Percentiles rank a stretch among this genome's conserved stretches.
phyloP scores from a whole-genome alignment of 805 yeast genomes.

The Nakazawaea ernobii region DNA sequence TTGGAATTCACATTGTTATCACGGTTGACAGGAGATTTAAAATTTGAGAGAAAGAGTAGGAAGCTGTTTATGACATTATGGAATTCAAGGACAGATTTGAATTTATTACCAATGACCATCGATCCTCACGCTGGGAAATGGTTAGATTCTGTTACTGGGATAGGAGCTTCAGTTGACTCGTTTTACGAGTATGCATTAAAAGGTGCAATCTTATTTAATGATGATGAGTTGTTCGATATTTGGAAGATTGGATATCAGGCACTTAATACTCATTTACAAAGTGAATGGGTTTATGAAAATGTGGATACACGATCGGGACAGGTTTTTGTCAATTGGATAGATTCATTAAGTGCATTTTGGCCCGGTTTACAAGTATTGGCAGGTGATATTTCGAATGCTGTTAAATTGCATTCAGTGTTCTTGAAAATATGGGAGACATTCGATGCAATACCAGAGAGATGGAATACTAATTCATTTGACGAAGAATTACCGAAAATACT shows the following conservation, averaged over 20 bases:
- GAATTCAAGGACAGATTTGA: conserved; percentile 54
- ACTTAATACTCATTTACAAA: conserved; percentile 45
- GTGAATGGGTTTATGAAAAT: conserved; percentile 50
- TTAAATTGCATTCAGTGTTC: conserved; percentile 52
- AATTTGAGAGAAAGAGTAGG: conserved; percentile 58
- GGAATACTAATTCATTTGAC: conserved; percentile 39
- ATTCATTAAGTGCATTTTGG: conserved; percentile 82
- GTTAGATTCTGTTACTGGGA: conserved; percentile 61
- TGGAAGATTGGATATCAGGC: conserved; percentile 62
- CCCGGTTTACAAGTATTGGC: conserved; percentile 78
- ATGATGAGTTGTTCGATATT: conserved; percentile 40
- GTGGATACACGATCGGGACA: conserved; percentile 50
- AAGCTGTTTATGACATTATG: conserved; percentile 66
- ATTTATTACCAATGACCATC: conserved; percentile 74
- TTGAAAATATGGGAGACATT: conserved; percentile 75
- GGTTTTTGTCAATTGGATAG: conserved; percentile 64
- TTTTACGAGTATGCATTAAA: conserved; percentile 86
- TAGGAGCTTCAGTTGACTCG: conserved; percentile 90
- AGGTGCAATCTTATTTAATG: conserved; percentile 66
- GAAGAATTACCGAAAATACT: conserved; percentile 12
- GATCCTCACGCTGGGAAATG: conserved; percentile 53
- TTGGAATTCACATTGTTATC: conserved; percentile 77
- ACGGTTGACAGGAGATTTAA: conserved; percentile 63
- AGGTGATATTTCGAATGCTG: conserved; percentile 69
- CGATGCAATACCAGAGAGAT: conserved; percentile 84